Base-by-base conservation (phyloP, 495 filamentous ascomycete species). In the Podospora pseudocomata region DNA sequence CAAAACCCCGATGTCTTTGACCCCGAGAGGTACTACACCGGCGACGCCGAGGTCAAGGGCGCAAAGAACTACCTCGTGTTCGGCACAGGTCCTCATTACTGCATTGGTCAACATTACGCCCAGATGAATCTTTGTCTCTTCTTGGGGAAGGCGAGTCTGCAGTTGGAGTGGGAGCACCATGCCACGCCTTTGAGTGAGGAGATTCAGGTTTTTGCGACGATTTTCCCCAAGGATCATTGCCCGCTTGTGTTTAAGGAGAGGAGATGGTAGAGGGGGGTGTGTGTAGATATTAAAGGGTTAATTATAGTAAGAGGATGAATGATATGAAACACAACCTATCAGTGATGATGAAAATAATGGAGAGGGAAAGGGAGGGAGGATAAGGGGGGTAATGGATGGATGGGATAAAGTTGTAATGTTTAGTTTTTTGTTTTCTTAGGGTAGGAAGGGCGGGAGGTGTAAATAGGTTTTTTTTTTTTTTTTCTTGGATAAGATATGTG, bases 1-100 rank as follows among this genome's bases (percentile, higher is more conserved):
- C 86, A 91, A 57, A 88, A 93, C 69, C 92, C 96, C 4, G 94
- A 99, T 76, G 83, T 85, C 6, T 99, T 92, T 72, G 88, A 93
- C 72, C 95, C 95, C 3, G 95, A 99, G 68, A 88, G 95, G 66
- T 99, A 95, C 88, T 91, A 96, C 75, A 87, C 87, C 15, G 95
- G 96, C 66, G 90, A 90, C 70, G 95, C 95, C 4, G 95, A 97
- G 79, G 81, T 80, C 65, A 88, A 92, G 80, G 92, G 94, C 68
- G 84, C 87, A 69, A 99, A 97, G 89, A 99, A 99, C 82, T 99
- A 90, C 86, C 86, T 99, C 55, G 94, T 99, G 30, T 99, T 99
- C 72, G 95, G 95, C 69, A 95, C 92, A 5, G 95, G 95, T 15
- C 91, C 95, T 70, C 95, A 99, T 82, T 97, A 98, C 81, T 99